phyloP scores from a whole-genome alignment of 306 rosid genomes.

The Macrotyloma uniflorum region DNA sequence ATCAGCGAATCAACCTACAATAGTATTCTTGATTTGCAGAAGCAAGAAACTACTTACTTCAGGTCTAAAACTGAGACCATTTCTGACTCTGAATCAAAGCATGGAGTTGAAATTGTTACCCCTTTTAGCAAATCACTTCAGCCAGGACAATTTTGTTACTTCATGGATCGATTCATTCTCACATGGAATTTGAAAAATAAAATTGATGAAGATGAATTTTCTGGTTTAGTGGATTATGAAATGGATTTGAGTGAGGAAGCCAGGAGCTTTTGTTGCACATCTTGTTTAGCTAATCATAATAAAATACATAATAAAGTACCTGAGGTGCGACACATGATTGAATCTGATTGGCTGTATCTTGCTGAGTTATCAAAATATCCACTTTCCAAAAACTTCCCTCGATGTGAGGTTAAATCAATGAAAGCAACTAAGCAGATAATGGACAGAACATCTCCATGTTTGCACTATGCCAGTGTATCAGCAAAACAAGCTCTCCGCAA shows the following conservation, averaged over 20 bases:
- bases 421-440: constrained; percentile 36
- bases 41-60: constrained; percentile 72
- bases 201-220: constrained; percentile 34
- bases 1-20: constrained; percentile 65
- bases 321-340: constrained; percentile 73
- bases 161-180: constrained; percentile 82
- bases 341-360: constrained; percentile 91
- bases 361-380: constrained; percentile 54
- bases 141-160: constrained; percentile 59
- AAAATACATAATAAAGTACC: constrained; percentile 35
- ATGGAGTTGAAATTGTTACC: constrained; percentile 42
- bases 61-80: constrained; percentile 50
- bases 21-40: constrained; percentile 59
- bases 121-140: constrained; percentile 50
- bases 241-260: constrained; percentile 29
- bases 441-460: constrained; percentile 47
- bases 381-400: constrained; percentile 38
- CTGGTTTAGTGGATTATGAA: constrained; percentile 34
- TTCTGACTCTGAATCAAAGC: constrained; percentile 44
- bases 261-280: constrained; percentile 34
- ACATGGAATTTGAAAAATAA: constrained; percentile 60
- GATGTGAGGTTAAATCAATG: constrained; percentile 9
- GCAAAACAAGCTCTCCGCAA: constrained; percentile 64
- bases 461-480: constrained; percentile 56
- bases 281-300: constrained; percentile 46